Evolutionary conservation across 202 grass and related monocot species (phyloP).

Genomic region (Dendrocalamus latiflorus): DNA sequence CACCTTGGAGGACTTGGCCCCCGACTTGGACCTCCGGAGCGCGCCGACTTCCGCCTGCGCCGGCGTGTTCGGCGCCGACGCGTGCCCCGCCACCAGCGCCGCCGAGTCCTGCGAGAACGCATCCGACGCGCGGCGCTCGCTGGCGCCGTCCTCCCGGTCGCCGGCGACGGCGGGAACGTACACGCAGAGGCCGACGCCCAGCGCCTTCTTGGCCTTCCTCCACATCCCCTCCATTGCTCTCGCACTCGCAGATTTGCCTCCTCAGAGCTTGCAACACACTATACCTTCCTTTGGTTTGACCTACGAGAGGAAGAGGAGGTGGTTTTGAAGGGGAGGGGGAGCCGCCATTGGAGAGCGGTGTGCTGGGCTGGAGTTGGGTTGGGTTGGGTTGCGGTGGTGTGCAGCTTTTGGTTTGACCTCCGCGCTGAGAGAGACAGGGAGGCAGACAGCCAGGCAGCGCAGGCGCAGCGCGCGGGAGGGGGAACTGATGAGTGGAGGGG

Average conservation of each 20-base stretch:
- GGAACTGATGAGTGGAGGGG: not conserved
- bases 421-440: conserved; percentile 20
- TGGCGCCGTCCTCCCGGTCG: conserved; percentile 27
- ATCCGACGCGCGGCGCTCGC: conserved; percentile 40
- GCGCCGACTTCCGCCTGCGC: conserved; percentile 27
- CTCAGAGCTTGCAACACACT: not conserved
- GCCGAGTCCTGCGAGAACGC: conserved; percentile 31
- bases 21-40: conserved; percentile 64
- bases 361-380: not conserved
- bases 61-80: conserved; percentile 48
- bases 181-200: conserved; percentile 57
- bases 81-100: conserved; percentile 26
- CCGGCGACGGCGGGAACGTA: conserved; percentile 40
- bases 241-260: conserved; percentile 23
- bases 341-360: conserved; percentile 32
- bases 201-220: conserved; percentile 70
- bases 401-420: conserved; percentile 57
- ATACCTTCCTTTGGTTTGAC: not conserved
- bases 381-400: conserved; percentile 22
- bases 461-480: not conserved
- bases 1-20: conserved; percentile 67
- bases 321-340: conserved; percentile 33
- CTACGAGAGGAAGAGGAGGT: not conserved
- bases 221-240: conserved; percentile 62
- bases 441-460: not conserved